Base-by-base conservation (phyloP, 2,329 filamentous ascomycete genomes). In the Pseudogymnoascus sp. region DNA sequence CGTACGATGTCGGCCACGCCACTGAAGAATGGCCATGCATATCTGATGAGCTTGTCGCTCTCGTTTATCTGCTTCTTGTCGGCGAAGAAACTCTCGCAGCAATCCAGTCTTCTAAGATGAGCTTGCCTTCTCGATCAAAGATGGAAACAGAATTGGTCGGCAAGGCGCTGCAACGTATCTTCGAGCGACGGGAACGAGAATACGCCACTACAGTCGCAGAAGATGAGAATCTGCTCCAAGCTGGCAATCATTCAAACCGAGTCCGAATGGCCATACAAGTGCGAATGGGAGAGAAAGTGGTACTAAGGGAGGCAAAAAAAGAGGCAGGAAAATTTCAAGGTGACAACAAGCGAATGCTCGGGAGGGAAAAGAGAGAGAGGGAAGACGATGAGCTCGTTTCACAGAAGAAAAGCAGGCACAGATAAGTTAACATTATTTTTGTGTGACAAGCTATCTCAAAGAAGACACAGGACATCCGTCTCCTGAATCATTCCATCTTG, bases 281-380 rank as follows among this genome's bases (percentile, higher is more conserved):
- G 18, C 80, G 86, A 65, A 73, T 83, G 4, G 86, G 86, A n/a
- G 86, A 89, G 73, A 88, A 88, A 70, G 75, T 79, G 67, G 78
- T 89, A 3, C 67, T 89, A n/a, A 74, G 75, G 62, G 74, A 78
- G 66, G 74, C 82, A 1, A 75, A 78, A 61, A 64, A 68, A 44
- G 75, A 77, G 67, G 74, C 79, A 36, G 61, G 36, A 18, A 63
- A 65, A 8, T 73, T 72, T 42, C 38, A 62, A 4, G 69, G 64
- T 60, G 67, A 62, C 66, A 72, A 74, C 60, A 72, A 69, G 64
- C 70, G 68, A 67, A 76, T 75, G 73, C 73, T 72, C 64, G 67
- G 66, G 53, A 59, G 16, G 37, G 37, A 60, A 23, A 60, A 60
- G 31, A 40, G 59, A 60, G 59, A 42, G 21, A 60, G 59, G 37